Conservation (phyloP, 2,329 filamentous ascomycete genomes). For the Verticillium longisporum region DNA sequence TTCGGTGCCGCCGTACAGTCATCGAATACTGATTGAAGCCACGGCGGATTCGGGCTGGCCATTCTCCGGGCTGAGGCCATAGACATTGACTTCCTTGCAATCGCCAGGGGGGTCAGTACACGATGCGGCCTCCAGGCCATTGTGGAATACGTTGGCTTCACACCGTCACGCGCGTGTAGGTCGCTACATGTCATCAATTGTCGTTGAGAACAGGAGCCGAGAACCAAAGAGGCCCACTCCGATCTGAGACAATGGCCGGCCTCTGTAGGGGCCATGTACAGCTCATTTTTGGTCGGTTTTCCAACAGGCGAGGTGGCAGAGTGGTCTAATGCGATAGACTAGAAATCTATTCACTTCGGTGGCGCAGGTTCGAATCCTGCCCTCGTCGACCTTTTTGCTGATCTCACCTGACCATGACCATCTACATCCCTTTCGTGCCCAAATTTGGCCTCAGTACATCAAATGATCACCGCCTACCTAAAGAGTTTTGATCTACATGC, state of each 20-base stretch:
- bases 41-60: constrained; percentile 16
- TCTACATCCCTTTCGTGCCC: no score
- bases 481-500: no score
- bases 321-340: not conserved
- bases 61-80: not conserved
- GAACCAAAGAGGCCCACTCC: not conserved
- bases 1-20: constrained; percentile 19
- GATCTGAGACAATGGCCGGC: not conserved
- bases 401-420: no score
- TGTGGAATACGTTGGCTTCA: no score
- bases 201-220: not conserved
- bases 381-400: not conserved
- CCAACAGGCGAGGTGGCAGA: not conserved
- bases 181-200: not conserved
- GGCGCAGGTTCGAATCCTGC: not conserved
- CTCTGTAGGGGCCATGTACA: rapidly evolving
- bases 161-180: not conserved
- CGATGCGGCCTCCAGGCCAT: not conserved
- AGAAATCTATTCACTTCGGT: not conserved
- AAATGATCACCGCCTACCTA: no score
- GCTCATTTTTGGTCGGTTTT: not conserved
- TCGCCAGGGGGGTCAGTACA: not conserved
- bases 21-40: constrained; percentile 23
- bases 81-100: not conserved
- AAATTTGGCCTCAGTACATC: no score